Evolutionary conservation across 805 yeast genomes (phyloP).

Genomic region (Tetrapisispora phaffii): DNA sequence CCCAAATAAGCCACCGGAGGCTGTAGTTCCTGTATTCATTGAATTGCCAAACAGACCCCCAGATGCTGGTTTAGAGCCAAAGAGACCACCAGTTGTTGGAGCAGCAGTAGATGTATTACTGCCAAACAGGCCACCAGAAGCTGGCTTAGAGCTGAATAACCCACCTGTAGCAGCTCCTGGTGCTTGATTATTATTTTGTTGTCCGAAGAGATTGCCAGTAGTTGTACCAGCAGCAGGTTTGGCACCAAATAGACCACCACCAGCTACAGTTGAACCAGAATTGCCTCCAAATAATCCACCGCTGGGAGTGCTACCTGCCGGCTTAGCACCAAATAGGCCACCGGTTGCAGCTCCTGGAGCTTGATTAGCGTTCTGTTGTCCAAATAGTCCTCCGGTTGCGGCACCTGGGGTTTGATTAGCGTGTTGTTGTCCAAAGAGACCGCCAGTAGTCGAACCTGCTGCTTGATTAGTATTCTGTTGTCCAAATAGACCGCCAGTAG

Average conservation of each 20-base stretch:
- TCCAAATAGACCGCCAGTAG: slow-evolving; percentile 34
- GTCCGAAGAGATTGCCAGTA: slow-evolving; percentile 30
- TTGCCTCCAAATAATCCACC: slow-evolving; percentile 25
- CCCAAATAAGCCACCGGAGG: slow-evolving; percentile 29
- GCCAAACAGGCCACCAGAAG: slow-evolving; percentile 21
- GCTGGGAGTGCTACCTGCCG: too few relatives aligned
- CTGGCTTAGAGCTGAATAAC: slow-evolving; percentile 15
- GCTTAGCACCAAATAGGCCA: slow-evolving; percentile 15
- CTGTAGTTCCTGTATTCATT: slow-evolving; percentile 6
- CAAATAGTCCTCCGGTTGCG: slow-evolving; percentile 32
- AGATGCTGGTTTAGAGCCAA: slow-evolving; percentile 15
- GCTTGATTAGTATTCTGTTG: slow-evolving; percentile 2
- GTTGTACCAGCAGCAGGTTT: slow-evolving; percentile 9
- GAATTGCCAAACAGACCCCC: slow-evolving; percentile 16
- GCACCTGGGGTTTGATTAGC: slow-evolving; percentile 14
- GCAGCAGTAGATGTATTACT: slow-evolving; percentile 4
- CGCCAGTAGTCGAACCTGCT: slow-evolving; percentile 20
- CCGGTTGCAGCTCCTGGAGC: slow-evolving; percentile 9
- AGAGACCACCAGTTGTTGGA: slow-evolving; percentile 13
- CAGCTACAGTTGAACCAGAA: not conserved
- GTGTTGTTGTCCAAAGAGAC: slow-evolving; percentile 1
- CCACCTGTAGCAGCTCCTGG: slow-evolving; percentile 9
- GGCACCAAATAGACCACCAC: slow-evolving; percentile 21
- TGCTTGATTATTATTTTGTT: not conserved
- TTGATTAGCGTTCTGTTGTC: slow-evolving; percentile 1